Evolutionary conservation across 805 yeast genomes (phyloP), one percentile per base, ranked within the genome.

Genomic region (Sugiyamaella lignohabitans): DNA sequence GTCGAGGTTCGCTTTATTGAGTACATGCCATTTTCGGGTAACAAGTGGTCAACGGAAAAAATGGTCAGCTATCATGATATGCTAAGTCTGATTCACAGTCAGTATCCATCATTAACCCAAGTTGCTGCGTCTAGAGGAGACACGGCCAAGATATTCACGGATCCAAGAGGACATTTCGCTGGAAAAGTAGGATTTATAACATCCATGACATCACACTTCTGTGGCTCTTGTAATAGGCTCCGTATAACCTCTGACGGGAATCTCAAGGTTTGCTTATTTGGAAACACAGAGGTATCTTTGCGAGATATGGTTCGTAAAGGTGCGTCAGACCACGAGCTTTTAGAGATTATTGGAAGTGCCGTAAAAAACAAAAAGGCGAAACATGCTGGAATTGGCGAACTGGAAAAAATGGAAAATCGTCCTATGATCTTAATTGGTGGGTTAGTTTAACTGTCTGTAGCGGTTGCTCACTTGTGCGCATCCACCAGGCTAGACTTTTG

Each of bases 401-500:
- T 76, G 40, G 72, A 71, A 41, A 65, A 65, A 24, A 55, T 68
- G 62, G 71, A 74, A 37, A 76, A 76, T 56, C 58, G 80, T 46
- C 80, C 80, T 5, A 76, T 76, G 80, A 74, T 76, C 36, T 56
- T 76, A 50, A 76, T 76, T 47, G 80, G 80, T 52, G 80, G 80
- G 61, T 75, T 53, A 56, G 57, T 53, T 14, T 35, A 6, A 27
- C n/a, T n/a, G n/a, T n/a, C n/a, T n/a, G n/a, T n/a, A n/a, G n/a
- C n/a, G n/a, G n/a, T n/a, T n/a, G n/a, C n/a, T n/a, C n/a, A n/a
- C n/a, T n/a, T n/a, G n/a, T n/a, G n/a, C n/a, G n/a, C n/a, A n/a
- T n/a, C n/a, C n/a, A n/a, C n/a, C n/a, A n/a, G n/a, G n/a, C n/a
- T n/a, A n/a, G n/a, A 30, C 27, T 16, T 20, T 4, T 19, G 18